These are phyloP conservation scores for Wallacemonas sp. DNA, from an alignment of 208 protist genomes.

Conservation along the genomic window DNA sequence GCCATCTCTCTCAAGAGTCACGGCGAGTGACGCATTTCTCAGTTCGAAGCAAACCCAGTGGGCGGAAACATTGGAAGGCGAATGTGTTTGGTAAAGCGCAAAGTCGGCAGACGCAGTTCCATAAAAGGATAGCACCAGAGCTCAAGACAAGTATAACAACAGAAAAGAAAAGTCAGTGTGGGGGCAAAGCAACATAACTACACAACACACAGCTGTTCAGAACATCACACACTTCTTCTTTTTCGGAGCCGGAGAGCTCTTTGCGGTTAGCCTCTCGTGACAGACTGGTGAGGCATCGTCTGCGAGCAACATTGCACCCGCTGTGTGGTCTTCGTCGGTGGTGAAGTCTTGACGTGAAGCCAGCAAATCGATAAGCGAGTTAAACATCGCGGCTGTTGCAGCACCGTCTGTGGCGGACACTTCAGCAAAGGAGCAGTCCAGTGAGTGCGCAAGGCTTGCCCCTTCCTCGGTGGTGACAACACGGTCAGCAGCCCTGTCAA, in stretches of 20 bases:
- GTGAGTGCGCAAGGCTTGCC: slow-evolving; percentile 30
- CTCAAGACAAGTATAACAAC: too few relatives aligned
- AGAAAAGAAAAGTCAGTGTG: too few relatives aligned
- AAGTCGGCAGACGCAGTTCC: too few relatives aligned
- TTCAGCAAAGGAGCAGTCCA: slow-evolving; percentile 58
- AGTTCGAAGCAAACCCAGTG: too few relatives aligned
- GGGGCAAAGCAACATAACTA: not conserved
- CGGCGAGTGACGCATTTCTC: too few relatives aligned
- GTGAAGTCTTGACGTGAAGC: not conserved
- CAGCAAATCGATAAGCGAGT: slow-evolving; percentile 17
- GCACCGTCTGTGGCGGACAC: slow-evolving; percentile 60
- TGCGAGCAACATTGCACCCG: not conserved
- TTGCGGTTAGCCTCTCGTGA: not conserved
- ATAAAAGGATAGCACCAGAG: too few relatives aligned
- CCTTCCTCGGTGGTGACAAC: slow-evolving; percentile 47
- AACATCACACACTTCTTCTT: slow-evolving; percentile 8
- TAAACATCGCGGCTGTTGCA: slow-evolving; percentile 50
- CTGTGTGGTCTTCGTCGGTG: not conserved
- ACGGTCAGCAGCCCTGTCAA: slow-evolving; percentile 41
- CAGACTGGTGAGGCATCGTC: not conserved
- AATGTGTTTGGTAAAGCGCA: too few relatives aligned
- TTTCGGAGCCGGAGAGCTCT: not conserved
- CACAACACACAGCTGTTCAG: not conserved
- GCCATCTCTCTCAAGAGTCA: too few relatives aligned
- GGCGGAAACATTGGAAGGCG: too few relatives aligned